Conservation (phyloP, 768 basidiomycete species). For the Pleurotus djamor region DNA sequence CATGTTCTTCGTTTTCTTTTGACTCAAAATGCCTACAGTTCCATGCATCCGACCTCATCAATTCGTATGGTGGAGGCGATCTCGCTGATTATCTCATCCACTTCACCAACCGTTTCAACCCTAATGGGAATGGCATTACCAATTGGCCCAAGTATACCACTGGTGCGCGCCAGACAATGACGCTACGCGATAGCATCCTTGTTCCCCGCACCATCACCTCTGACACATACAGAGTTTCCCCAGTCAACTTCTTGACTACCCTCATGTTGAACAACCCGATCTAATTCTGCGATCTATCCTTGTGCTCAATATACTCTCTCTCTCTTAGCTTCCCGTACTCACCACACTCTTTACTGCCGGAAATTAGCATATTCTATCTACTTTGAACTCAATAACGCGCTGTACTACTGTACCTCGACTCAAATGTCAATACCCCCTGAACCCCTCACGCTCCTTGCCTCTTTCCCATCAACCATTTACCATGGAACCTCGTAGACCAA, state of each 20-base stretch:
- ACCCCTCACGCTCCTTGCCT: too few relatives aligned
- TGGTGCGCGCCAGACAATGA: neutral
- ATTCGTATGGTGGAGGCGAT: constrained; percentile 24
- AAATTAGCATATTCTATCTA: too few relatives aligned
- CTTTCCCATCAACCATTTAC: neutral
- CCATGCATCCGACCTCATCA: constrained; percentile 29
- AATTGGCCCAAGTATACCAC: constrained; percentile 30
- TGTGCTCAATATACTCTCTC: too few relatives aligned
- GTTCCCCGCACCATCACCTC: neutral
- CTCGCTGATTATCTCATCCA: constrained; percentile 32
- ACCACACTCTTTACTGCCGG: too few relatives aligned
- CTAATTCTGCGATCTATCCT: neutral
- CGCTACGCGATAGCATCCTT: neutral
- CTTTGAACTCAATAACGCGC: too few relatives aligned
- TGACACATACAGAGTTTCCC: neutral
- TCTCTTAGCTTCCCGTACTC: too few relatives aligned
- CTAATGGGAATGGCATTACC: constrained; percentile 21
- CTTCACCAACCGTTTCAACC: constrained; percentile 31
- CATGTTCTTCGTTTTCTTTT: neutral
- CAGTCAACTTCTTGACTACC: neutral
- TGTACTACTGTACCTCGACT: too few relatives aligned
- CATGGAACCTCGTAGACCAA: neutral
- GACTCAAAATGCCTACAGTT: constrained; percentile 15
- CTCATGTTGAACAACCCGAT: neutral
- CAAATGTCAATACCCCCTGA: too few relatives aligned